phyloP scores from a whole-genome alignment of 805 yeast genomes.

The Starmerella lactis-condensi region DNA sequence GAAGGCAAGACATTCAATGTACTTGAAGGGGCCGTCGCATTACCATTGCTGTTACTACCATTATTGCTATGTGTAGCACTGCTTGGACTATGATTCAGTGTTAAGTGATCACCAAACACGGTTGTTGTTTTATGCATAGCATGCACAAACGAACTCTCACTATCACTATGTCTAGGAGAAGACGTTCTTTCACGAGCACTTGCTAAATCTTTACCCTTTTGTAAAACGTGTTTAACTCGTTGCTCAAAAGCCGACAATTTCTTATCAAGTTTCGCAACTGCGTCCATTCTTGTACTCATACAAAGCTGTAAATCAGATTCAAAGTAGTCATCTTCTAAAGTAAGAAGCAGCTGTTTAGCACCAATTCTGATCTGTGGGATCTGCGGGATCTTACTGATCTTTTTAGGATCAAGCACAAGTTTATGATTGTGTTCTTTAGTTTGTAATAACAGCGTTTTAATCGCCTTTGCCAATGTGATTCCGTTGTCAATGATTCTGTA shows the following conservation, averaged over 20 bases:
- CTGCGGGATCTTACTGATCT: conserved; percentile 17
- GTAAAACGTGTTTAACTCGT: conserved; percentile 9
- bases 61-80: too few relatives aligned
- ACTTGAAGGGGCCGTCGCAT: too few relatives aligned
- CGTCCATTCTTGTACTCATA: conserved; percentile 38
- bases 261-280: conserved; percentile 7
- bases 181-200: neutral
- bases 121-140: conserved; percentile 1
- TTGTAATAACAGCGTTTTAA: conserved; percentile 32
- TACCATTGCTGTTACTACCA: too few relatives aligned
- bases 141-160: neutral
- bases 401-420: conserved; percentile 17
- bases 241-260: conserved; percentile 9
- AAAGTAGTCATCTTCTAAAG: conserved; percentile 78
- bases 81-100: neutral
- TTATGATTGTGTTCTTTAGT: conserved; percentile 16
- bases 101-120: conserved; percentile 2
- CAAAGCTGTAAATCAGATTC: conserved; percentile 53
- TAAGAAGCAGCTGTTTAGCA: conserved; percentile 38
- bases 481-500: conserved; percentile 67
- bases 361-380: conserved; percentile 34
- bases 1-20: too few relatives aligned
- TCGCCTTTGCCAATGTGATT: conserved; percentile 45
- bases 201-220: conserved; percentile 2
- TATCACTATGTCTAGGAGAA: neutral